phyloP scores from a whole-genome alignment of 1,284 basidiomycete species.

The Puccinia triticina region DNA sequence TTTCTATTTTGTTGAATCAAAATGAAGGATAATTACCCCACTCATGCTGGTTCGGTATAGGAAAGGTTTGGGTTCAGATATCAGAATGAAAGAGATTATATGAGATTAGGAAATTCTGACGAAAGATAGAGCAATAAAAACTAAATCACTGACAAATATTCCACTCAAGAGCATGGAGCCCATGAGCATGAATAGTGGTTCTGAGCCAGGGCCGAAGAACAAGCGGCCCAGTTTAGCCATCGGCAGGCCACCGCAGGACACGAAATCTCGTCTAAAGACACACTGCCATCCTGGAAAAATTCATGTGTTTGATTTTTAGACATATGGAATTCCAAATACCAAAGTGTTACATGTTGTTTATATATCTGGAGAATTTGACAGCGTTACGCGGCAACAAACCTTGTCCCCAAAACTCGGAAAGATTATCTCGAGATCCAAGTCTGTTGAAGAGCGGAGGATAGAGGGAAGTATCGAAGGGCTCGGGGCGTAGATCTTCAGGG shows the following conservation, averaged over 20 bases:
- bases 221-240: conserved; percentile 9
- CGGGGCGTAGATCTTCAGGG: background rate
- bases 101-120: background rate
- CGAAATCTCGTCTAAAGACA: conserved; percentile 36
- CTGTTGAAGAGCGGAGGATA: conserved; percentile 17
- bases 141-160: conserved; percentile 15
- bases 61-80: background rate
- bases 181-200: background rate
- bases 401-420: conserved; percentile 15
- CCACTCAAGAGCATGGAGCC: conserved; percentile 38
- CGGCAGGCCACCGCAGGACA: conserved; percentile 21
- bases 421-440: conserved; percentile 11
- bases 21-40: conserved; percentile 11
- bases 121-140: background rate
- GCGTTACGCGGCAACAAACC: background rate
- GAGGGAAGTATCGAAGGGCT: background rate
- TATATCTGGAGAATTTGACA: background rate
- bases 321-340: no score
- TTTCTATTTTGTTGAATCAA: background rate
- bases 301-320: background rate
- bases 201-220: conserved; percentile 6
- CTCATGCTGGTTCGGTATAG: conserved; percentile 15
- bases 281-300: conserved; percentile 32
- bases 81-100: background rate
- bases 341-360: background rate